phyloP scores from a whole-genome alignment of 2,329 filamentous ascomycete genomes.

The Aureobasidium vineae region DNA sequence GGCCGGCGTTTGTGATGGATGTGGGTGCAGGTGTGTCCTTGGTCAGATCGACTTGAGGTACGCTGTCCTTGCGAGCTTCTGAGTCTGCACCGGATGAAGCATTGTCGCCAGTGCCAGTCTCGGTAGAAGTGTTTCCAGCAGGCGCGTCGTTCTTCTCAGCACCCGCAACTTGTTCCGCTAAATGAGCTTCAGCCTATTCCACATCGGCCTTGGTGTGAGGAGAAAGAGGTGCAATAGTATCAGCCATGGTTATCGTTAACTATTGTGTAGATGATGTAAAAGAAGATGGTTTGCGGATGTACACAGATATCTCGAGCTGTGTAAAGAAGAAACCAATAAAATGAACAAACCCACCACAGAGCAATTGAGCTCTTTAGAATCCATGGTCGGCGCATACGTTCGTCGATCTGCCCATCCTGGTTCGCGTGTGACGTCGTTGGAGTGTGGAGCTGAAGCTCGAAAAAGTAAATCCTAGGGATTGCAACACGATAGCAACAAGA shows the following conservation, averaged over 20 bases:
- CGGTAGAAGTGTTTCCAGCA: neutral
- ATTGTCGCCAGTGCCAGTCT: neutral
- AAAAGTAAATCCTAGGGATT: neutral
- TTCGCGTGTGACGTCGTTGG: neutral
- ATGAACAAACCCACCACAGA: neutral
- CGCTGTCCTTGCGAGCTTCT: neutral
- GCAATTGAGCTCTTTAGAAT: neutral
- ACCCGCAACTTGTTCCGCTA: neutral
- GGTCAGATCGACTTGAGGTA: neutral
- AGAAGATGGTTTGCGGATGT: neutral
- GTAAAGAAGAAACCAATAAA: neutral
- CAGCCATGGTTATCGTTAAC: neutral
- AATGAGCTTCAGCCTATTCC: neutral
- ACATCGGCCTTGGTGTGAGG: neutral
- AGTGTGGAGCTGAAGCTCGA: neutral
- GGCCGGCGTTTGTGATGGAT: neutral
- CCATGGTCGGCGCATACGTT: neutral
- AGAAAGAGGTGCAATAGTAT: neutral
- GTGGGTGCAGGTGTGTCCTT: neutral
- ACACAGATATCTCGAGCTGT: neutral
- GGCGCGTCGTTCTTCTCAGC: neutral
- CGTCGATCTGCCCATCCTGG: constrained; percentile 1
- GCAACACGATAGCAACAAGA: neutral
- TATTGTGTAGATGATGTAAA: neutral
- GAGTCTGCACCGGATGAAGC: neutral